Evolutionary conservation across 2,329 filamentous ascomycete species (phyloP), one percentile per base, ranked within the genome.

Genomic region (Chaetomium olivaceum): DNA sequence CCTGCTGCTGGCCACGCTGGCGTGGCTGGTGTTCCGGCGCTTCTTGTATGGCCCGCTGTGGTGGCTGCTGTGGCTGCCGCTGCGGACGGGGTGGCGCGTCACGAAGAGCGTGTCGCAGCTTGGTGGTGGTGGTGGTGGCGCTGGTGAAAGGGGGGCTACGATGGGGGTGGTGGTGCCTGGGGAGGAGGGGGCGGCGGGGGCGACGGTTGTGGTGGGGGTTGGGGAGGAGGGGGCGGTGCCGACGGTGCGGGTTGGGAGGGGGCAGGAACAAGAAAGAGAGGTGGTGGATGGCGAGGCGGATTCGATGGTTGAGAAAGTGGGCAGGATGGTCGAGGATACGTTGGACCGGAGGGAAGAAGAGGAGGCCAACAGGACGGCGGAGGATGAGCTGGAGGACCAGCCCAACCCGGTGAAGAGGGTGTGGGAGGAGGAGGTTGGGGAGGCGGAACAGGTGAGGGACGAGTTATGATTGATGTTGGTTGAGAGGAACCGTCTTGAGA

Each of bases 31-130:
- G 7, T 97, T 96, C 74, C 83, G 95, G 31, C 83, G 95, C 54
- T 82, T 94, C 50, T 75, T 99, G 8, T 99, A 96, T 80, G 94
- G 95, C 0, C 95, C 95, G 1, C 78, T 92, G 64, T 96, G 91
- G 89, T 95, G 92, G 91, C 81, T 98, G 25, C 78, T 97, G 27
- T 94, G 91, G 86, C 80, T 95, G 64, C 94, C 94, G 1, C 72
- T 94, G n/a, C 88, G 88, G 72, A 76, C 91, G 23, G 69, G 89
- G 12, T 89, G 89, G 73, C 87, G 85, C 76, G 86, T 61, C 76
- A 85, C 16, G 80, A 88, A 65, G 82, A 90, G 25, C 81, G 82
- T 36, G 81, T 66, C 72, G 71, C 70, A 68, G 52, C 71, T 43
- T 25, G 48, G 36, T n/a, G 48, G 29, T 23, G 68, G 48, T 62